Conservation (phyloP, 192 early-diverging fungal genomes). For the Linnemannia exigua region DNA sequence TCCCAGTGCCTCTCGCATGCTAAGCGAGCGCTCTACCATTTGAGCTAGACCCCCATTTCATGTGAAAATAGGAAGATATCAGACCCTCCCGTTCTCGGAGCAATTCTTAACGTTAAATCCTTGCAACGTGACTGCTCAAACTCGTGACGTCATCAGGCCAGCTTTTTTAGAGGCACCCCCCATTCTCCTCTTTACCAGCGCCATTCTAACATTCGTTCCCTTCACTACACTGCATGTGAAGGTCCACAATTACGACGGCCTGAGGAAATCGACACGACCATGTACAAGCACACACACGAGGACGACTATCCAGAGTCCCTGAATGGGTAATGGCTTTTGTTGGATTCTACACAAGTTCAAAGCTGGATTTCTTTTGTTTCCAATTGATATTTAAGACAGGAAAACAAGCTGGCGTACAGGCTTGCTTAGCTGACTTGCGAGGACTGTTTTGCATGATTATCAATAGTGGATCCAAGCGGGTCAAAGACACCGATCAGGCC, state of each 20-base stretch:
- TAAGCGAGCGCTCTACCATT: too few species aligned
- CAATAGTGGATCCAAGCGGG: slow-evolving; percentile 1
- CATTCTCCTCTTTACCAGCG: neutral
- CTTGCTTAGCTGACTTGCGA: neutral
- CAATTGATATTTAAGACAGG: too few species aligned
- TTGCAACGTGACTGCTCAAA: neutral
- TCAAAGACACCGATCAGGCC: neutral
- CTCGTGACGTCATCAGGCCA: neutral
- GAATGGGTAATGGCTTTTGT: neutral
- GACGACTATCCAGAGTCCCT: neutral
- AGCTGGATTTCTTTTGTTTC: neutral
- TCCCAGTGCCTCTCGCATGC: too few species aligned
- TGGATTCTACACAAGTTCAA: too few species aligned
- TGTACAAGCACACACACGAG: neutral
- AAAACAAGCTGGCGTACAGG: neutral
- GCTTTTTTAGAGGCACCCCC: neutral
- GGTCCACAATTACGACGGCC: neutral
- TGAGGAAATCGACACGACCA: neutral
- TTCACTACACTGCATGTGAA: too few species aligned
- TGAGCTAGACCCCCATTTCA: too few species aligned
- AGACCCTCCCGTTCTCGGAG: too few species aligned
- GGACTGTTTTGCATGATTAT: neutral
- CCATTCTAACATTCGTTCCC: too few species aligned
- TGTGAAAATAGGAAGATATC: too few species aligned
- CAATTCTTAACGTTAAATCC: too few species aligned